Percentiles rank a stretch among this genome's conserved stretches.
Evolutionary conservation across 2,329 filamentous ascomycete species (phyloP).

Genomic region (Pseudogymnoascus sp.): DNA sequence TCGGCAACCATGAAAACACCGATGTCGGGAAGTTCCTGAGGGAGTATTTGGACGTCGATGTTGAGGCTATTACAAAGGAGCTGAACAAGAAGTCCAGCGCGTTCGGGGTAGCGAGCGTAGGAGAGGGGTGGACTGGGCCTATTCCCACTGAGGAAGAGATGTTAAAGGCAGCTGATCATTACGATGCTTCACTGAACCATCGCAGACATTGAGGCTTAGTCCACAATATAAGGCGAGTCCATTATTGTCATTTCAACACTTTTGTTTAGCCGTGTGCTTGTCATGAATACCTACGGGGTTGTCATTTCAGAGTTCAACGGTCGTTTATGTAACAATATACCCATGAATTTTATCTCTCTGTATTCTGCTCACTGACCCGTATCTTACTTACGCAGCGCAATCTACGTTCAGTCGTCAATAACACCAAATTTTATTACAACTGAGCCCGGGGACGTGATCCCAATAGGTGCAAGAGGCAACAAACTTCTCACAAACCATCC

Average conservation of each 20-base stretch:
- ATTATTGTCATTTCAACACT: neutral
- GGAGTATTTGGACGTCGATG: conserved; percentile 72
- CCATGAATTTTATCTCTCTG: neutral
- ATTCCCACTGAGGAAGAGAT: conserved; percentile 22
- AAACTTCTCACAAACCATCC: conserved; percentile 8
- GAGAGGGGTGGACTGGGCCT: conserved; percentile 21
- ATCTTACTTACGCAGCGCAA: neutral
- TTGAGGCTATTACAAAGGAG: conserved; percentile 70
- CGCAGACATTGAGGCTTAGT: neutral
- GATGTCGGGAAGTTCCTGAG: conserved; percentile 80
- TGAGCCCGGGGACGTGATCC: neutral
- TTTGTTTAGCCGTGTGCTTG: neutral
- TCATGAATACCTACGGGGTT: neutral
- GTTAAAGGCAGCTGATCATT: neutral
- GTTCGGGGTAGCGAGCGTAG: conserved; percentile 14
- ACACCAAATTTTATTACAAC: neutral
- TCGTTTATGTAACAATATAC: conserved; percentile 4
- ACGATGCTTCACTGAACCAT: neutral
- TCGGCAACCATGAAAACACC: conserved; percentile 94
- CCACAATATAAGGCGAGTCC: neutral
- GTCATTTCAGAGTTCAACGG: neutral
- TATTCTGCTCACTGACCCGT: neutral
- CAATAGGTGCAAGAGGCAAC: neutral
- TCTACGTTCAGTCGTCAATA: neutral
- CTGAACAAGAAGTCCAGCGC: conserved; percentile 35